phyloP scores from a whole-genome alignment of 2,329 filamentous ascomycete species.

The Chaetomiaceae sp. region DNA sequence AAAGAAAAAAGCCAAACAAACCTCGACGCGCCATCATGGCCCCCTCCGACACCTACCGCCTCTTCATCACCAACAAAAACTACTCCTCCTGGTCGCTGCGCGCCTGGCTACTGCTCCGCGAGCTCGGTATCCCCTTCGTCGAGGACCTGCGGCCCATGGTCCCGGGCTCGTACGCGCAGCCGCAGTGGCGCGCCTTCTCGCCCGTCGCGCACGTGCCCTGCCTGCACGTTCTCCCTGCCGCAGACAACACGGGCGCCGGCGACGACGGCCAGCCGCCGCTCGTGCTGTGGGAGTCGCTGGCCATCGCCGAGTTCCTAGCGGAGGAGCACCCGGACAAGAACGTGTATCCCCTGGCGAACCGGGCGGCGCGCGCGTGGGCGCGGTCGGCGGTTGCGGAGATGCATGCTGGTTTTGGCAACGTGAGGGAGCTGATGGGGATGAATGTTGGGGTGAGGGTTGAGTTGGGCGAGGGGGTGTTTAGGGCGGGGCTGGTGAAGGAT shows the following conservation, averaged over 20 bases:
- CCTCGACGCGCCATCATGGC: constrained; percentile 27
- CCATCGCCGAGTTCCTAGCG: constrained; percentile 43
- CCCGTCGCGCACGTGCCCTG: constrained; percentile 39
- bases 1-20: not conserved
- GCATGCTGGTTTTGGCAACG: constrained; percentile 38
- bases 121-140: constrained; percentile 38
- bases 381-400: constrained; percentile 41
- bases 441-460: constrained; percentile 37
- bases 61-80: constrained; percentile 40
- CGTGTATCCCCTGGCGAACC: constrained; percentile 36
- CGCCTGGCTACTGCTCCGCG: constrained; percentile 40
- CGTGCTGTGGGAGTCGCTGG: constrained; percentile 41
- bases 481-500: constrained; percentile 29
- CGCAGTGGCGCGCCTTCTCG: constrained; percentile 30
- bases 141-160: constrained; percentile 34
- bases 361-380: constrained; percentile 37
- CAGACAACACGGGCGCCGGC: not conserved
- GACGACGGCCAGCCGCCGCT: constrained; percentile 19
- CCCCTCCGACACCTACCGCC: constrained; percentile 31
- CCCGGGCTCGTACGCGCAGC: constrained; percentile 27
- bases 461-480: constrained; percentile 21
- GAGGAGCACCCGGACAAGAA: constrained; percentile 32
- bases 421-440: constrained; percentile 38
- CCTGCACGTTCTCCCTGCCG: constrained; percentile 27
- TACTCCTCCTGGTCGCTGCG: constrained; percentile 43